Conservation (phyloP, 768 basidiomycete species). For the Chalciporus sphaerocephalus region DNA sequence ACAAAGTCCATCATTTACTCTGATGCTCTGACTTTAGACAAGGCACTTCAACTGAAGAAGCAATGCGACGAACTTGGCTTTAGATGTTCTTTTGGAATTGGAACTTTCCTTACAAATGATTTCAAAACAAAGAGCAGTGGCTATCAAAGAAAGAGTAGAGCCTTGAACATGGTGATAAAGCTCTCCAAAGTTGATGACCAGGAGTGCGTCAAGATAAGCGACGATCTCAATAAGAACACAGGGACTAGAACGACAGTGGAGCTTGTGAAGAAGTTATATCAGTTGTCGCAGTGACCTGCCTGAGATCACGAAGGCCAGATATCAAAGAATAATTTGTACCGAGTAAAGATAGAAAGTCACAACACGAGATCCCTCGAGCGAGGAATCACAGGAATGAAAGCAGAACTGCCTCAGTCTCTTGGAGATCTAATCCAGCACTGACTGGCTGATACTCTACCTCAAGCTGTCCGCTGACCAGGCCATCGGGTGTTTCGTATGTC, state of each 20-base stretch:
- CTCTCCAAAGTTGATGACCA: conserved; percentile 66
- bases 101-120: conserved; percentile 90
- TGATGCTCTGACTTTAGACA: conserved; percentile 71
- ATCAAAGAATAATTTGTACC: background rate
- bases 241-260: conserved; percentile 58
- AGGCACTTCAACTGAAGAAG: conserved; percentile 62
- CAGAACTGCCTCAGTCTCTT: conserved; percentile 46
- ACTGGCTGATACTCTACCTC: conserved; percentile 30
- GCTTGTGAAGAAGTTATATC: conserved; percentile 44
- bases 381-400: conserved; percentile 14
- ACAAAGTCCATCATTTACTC: conserved; percentile 79
- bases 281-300: conserved; percentile 2
- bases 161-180: conserved; percentile 95
- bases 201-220: conserved; percentile 90
- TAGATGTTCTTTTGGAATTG: conserved; percentile 84
- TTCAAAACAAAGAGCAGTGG: conserved; percentile 49
- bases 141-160: conserved; percentile 61
- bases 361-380: background rate
- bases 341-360: background rate
- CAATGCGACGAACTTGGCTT: conserved; percentile 76
- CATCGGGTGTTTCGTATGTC: conserved; percentile 50
- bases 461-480: conserved; percentile 36
- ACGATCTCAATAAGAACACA: conserved; percentile 86
- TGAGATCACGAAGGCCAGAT: background rate
- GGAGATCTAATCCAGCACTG: conserved; percentile 40